phyloP scores from a whole-genome alignment of 169 alveolate genomes.

The Eimeria sp. region DNA sequence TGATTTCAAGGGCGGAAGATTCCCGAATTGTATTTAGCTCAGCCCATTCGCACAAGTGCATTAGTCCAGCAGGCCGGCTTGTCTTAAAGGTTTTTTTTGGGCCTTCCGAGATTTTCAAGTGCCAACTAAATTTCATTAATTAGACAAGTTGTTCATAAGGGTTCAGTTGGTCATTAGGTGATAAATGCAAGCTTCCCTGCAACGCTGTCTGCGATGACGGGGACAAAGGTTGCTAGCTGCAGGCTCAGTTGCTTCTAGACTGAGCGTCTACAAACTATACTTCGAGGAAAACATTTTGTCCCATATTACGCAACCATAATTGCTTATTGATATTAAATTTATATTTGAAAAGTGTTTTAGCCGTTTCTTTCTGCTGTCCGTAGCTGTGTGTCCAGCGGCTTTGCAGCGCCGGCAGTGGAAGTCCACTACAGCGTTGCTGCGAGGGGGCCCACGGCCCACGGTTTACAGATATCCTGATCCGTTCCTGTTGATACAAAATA shows the following conservation, averaged over 20 bases:
- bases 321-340: not conserved
- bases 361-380: not conserved
- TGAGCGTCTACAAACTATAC: not conserved
- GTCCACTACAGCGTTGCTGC: not conserved
- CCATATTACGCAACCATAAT: not conserved
- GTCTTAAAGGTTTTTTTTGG: not conserved
- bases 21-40: not conserved
- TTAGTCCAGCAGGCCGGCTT: not conserved
- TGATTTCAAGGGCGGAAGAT: not conserved
- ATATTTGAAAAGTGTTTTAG: not conserved
- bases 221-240: not conserved
- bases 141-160: not conserved
- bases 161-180: not conserved
- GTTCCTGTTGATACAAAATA: not conserved
- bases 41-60: not conserved
- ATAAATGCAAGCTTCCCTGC: not conserved
- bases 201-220: not conserved
- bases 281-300: not conserved
- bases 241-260: not conserved
- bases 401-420: not conserved
- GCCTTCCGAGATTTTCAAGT: not conserved
- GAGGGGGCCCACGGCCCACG: constrained; percentile 33
- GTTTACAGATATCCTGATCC: not conserved
- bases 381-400: not conserved
- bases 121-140: not conserved